phyloP scores from a whole-genome alignment of 768 basidiomycete species.

The Pleurotus citrinopileatus region DNA sequence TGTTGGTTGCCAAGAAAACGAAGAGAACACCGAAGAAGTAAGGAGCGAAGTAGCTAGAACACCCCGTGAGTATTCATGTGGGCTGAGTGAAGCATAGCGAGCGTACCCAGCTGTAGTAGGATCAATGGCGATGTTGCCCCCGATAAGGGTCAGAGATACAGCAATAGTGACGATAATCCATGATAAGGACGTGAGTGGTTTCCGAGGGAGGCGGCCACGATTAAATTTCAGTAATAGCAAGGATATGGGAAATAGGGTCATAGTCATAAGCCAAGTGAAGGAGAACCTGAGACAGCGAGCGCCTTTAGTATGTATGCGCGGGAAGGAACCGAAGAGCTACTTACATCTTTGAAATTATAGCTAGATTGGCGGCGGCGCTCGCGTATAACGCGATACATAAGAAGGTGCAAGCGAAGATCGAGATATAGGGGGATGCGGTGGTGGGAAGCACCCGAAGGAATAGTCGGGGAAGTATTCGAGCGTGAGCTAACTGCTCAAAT shows the following conservation, averaged over 20 bases:
- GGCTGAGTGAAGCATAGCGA: not conserved
- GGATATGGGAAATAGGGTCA: conserved; percentile 62
- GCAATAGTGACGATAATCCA: conserved; percentile 39
- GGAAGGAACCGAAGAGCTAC: conserved; percentile 11
- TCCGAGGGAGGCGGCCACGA: conserved; percentile 53
- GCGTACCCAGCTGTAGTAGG: conserved; percentile 53
- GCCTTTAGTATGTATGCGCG: not conserved
- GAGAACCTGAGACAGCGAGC: conserved; percentile 45
- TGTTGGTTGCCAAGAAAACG: conserved; percentile 48
- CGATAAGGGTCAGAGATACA: conserved; percentile 42
- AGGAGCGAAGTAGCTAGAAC: conserved; percentile 54
- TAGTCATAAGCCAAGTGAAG: conserved; percentile 62
- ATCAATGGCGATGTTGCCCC: conserved; percentile 59
- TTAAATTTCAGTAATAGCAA: conserved; percentile 63
- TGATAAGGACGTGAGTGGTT: conserved; percentile 33
- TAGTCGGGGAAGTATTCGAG: conserved; percentile 54
- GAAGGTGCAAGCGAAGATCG: conserved; percentile 45
- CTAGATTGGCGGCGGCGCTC: conserved; percentile 48
- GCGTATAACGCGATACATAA: conserved; percentile 57
- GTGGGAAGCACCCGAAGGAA: conserved; percentile 47
- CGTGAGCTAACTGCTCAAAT: conserved; percentile 52
- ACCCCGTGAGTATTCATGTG: not conserved
- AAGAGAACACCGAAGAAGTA: conserved; percentile 52
- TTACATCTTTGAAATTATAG: conserved; percentile 58
- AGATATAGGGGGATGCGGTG: conserved; percentile 51